Base-by-base conservation (phyloP, 129 eudicot species). In the carrot (Daucus carota) region DNA sequence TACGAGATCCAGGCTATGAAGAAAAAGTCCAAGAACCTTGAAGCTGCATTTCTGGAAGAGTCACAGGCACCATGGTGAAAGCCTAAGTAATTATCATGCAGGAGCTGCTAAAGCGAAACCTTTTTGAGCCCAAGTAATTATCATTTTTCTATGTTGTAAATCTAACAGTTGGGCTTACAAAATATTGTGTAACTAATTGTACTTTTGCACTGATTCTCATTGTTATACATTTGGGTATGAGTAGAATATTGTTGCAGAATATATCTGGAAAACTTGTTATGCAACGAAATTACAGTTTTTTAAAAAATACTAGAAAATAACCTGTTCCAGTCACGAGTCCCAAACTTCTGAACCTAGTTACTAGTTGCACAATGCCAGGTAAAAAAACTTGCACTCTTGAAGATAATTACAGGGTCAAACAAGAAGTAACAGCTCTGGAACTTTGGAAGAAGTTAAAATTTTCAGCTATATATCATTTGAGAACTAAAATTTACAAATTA, bases 21-120 rank as follows among this genome's bases (percentile, higher is more conserved):
- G 76, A 18, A 65, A 82, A 81, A 87, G 65, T 81, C 77, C 42
- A 60, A 74, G 50, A 73, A 41, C 41, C 81, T 83, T 32, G 80
- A 81, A 68, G 60, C 38, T 7, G 75, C 41, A 24, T 87, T 90
- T 42, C 50, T 65, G 75, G 83, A 75, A 75, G 83, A 79, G 65
- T 87, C 88, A 48, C 73, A 76, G 38, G 84, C 88, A 43, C 86
- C 92, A 44, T 90, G 96, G 96, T 90, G 83, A 85, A 36, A 41
- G 32, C 29, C 11, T 11, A n/a, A 24, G 31, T 15, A 57, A 24
- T 57, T 57, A 24, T 57, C 15, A 12, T n/a, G 65, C 16, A 9
- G 32, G 13, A 57, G 65, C 15, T 2, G 31, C n/a, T 57, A 24
- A 57, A 3, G 28, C 31, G 9, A 15, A n/a, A 57, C 31, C 24